Evolutionary conservation across 2,329 filamentous ascomycete species (phyloP), one percentile per base, ranked within the genome.

Genomic region (Beauveria bassiana): DNA sequence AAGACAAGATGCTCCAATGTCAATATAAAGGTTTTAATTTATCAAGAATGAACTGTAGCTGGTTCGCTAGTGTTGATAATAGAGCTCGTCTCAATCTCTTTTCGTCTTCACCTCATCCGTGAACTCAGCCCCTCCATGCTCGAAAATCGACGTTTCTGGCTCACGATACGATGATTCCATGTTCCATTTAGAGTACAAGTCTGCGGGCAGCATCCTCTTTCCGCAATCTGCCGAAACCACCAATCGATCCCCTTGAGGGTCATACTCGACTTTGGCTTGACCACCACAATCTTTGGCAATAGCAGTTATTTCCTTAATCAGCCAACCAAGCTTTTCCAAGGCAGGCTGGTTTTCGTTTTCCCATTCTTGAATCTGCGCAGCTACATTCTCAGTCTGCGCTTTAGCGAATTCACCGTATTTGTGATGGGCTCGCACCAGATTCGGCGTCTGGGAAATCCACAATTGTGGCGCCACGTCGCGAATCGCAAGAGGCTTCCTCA

Each of bases 361-460:
- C 77, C 76, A 79, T 26, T 18, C 61, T 26, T 64, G 62, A 40
- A 78, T 66, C 6, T 70, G 62, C 22, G 22, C 38, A 3, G 65
- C 52, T 14, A 78, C 69, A 64, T 78, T 68, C 67, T 78, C 70
- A 2, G 77, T 74, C 57, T 65, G 40, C 45, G 71, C 68, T 18
- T 47, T 38, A 9, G 61, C 18, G 63, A 80, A 80, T 1, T 59
- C 20, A 40, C 77, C 77, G 2, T 62, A 61, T 3, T 65, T 50
- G 63, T 80, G 75, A 63, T 78, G 77, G 1, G 76, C 77, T 34
- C 74, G 72, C n/a, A 80, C 75, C 40, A 80, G 75, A 46, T 76
- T 77, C 1, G 74, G 73, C 1, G 78, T 80, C 67, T 80, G 77
- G 5, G 75, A 79, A 18, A 72, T 64, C 77, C 77, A 81, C 26